A percentile compares a stretch with the other conserved stretches of the same genome.
phyloP scores from a whole-genome alignment of 257 asterid genomes.

The Solanum clarkiae region DNA sequence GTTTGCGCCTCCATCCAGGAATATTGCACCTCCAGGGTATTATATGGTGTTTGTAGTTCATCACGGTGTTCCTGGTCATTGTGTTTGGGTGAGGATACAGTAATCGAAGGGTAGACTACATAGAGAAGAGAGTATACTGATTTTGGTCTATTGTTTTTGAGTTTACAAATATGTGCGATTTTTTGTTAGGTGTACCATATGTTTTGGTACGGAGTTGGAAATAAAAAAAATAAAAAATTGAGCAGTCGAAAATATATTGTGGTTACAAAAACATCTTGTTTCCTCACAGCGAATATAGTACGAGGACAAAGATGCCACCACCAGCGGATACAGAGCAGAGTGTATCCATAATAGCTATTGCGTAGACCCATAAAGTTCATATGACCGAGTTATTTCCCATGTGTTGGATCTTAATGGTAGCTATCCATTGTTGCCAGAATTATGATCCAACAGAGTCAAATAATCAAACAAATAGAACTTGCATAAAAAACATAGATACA shows the following conservation, averaged over 20 bases:
- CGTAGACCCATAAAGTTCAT: neutral
- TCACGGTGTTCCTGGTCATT: conserved; percentile 44
- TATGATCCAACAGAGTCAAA: neutral
- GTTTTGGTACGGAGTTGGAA: neutral
- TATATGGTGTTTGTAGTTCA: conserved; percentile 73
- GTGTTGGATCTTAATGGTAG: neutral
- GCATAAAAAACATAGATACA: neutral
- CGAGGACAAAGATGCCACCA: neutral
- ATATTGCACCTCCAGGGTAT: conserved; percentile 75
- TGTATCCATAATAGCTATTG: neutral
- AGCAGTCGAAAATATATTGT: neutral
- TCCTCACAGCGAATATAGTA: neutral
- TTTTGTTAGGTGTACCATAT: neutral
- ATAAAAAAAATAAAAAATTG: neutral
- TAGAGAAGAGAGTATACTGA: neutral
- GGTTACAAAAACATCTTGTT: neutral
- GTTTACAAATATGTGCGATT: neutral
- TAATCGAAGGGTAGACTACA: neutral
- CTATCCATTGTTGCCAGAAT: neutral
- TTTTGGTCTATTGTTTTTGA: neutral
- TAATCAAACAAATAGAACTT: neutral
- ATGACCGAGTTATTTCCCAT: neutral
- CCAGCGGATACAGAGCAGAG: neutral
- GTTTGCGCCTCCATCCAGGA: conserved; percentile 37
- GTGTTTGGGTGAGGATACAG: conserved; percentile 43